Evolutionary conservation across 768 basidiomycete genomes (phyloP), one percentile per base, ranked within the genome.

Genomic region (Auricularia heimuer): DNA sequence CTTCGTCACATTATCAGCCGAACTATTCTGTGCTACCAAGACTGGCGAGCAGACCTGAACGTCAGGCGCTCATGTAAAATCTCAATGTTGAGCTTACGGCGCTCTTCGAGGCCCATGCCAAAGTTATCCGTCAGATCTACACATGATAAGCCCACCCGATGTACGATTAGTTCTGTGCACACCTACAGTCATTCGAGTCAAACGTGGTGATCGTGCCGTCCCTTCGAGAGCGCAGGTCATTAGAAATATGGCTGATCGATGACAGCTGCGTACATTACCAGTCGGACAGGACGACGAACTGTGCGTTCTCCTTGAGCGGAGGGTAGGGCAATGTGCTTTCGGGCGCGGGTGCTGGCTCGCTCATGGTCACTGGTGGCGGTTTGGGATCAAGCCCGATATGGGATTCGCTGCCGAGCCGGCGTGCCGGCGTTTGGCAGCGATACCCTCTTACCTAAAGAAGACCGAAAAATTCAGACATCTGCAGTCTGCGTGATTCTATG

Each of bases 161-260:
- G 51, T 60, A 33, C 6, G 54, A 0, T 51, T 10, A 45, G 11
- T 45, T 45, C 44, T 0, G 44, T 10, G 44, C 44, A 61, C 12
- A 70, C 86, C 67, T 72, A 93, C 90, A 94, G 71, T 97, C 94
- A 74, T 98, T 98, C 6, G 91, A 93, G 73, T 98, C 94, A 71
- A 83, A 85, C 47, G 84, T 93, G 3, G 94, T 96, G 77, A 98
- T 96, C 14, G 94, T 98, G 70, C 90, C 90, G 77, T 93, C 90
- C 91, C 90, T 92, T 73, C 21, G n/a, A 61, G 16, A 39, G 6
- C 14, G 35, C 33, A 29, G 29, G 16, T 7, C 62, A n/a, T 24
- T n/a, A 51, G 66, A 34, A 65, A 60, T 29, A 60, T n/a, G 63
- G 58, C 37, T 18, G 47, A 18, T 63, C 18, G 62, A 65, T 42